Evolutionary conservation across 805 yeast species (phyloP).

Genomic region (Saturnispora sanitii): DNA sequence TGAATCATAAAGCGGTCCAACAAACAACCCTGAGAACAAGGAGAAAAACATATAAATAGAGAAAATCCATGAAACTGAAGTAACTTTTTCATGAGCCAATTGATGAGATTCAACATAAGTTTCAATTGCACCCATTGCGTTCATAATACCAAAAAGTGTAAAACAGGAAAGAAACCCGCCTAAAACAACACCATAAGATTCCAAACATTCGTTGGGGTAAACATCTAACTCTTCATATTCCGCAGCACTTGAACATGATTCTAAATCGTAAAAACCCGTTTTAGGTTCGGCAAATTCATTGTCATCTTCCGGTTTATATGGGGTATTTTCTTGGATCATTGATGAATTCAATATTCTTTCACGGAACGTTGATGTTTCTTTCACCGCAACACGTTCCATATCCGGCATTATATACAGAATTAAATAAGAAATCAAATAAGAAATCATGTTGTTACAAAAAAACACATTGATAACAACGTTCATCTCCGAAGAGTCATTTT

Average conservation of each 20-base stretch:
- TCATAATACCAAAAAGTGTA: conserved; percentile 44
- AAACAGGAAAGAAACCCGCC: conserved; percentile 50
- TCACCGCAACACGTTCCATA: too few relatives aligned
- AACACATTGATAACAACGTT: too few relatives aligned
- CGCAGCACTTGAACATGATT: conserved; percentile 1
- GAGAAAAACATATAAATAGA: conserved; percentile 45
- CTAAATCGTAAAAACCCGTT: conserved; percentile 1
- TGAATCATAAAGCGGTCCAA: conserved; percentile 50
- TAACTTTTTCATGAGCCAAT: conserved; percentile 33
- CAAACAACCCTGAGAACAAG: conserved; percentile 30
- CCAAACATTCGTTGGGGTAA: conserved; percentile 42
- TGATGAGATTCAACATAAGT: conserved; percentile 50
- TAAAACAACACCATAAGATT: conserved; percentile 44
- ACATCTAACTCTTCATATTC: conserved; percentile 14
- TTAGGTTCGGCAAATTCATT: too few relatives aligned
- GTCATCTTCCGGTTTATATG: too few relatives aligned
- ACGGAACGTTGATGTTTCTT: too few relatives aligned
- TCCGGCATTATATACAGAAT: too few relatives aligned
- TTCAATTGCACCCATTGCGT: conserved; percentile 54
- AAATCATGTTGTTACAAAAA: too few relatives aligned
- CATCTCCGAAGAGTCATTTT: too few relatives aligned
- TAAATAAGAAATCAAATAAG: too few relatives aligned
- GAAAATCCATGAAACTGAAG: conserved; percentile 58
- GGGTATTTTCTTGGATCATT: too few relatives aligned
- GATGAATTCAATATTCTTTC: too few relatives aligned